Percentiles rank a stretch among this genome's conserved stretches.
These are phyloP conservation scores for Comarum palustre DNA, from an alignment of 306 rosid species.

Conservation along the genomic window DNA sequence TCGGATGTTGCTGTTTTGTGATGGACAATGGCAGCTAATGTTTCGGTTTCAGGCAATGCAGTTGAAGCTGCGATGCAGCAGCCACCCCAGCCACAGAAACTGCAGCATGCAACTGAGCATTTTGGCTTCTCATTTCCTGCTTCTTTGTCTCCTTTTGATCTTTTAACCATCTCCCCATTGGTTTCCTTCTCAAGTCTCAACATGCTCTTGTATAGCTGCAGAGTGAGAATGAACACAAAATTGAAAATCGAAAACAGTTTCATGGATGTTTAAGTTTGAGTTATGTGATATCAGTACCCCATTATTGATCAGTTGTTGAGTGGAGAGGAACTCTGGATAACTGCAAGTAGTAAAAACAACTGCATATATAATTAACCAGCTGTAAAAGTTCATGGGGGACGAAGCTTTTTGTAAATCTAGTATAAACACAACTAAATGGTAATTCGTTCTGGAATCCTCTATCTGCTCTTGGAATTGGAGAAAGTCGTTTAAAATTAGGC, in stretches of 20 bases:
- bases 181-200: constrained; percentile 64
- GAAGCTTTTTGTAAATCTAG: background rate
- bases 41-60: constrained; percentile 49
- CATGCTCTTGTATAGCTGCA: constrained; percentile 76
- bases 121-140: constrained; percentile 83
- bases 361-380: constrained; percentile 30
- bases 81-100: constrained; percentile 96
- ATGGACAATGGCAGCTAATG: constrained; percentile 31
- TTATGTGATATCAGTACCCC: constrained; percentile 48
- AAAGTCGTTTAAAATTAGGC: no score
- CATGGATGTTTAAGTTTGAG: constrained; percentile 21
- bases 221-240: constrained; percentile 4
- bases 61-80: constrained; percentile 71
- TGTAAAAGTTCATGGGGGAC: constrained; percentile 15
- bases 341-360: constrained; percentile 68
- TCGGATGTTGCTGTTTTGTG: constrained; percentile 36
- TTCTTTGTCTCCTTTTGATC: constrained; percentile 96
- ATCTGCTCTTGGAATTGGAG: no score
- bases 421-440: background rate
- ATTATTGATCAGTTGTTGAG: constrained; percentile 71
- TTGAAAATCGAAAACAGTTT: background rate
- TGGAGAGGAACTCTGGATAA: constrained; percentile 72
- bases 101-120: constrained; percentile 88
- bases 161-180: constrained; percentile 73
- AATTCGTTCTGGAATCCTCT: no score